Evolutionary conservation across 1,139 yeast genomes (phyloP).

Genomic region (Kodamaea suecica): DNA sequence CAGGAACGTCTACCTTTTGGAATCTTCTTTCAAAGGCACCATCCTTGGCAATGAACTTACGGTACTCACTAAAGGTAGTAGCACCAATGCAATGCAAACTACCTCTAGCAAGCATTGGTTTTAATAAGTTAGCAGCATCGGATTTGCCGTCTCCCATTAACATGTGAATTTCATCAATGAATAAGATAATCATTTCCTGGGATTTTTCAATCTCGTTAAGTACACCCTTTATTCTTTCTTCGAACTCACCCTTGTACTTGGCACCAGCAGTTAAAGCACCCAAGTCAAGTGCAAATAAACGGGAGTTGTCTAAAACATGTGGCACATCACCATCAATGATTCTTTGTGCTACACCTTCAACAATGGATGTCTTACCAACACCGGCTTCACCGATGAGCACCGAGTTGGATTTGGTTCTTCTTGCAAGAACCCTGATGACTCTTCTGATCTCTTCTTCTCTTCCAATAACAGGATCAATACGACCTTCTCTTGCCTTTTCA

Average conservation of each 20-base stretch:
- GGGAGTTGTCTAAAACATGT: slow-evolving; percentile 72
- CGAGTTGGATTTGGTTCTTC: slow-evolving; percentile 95
- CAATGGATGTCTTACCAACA: slow-evolving; percentile 97
- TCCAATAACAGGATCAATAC: slow-evolving; percentile 96
- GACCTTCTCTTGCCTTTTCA: slow-evolving; percentile 89
- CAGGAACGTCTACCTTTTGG: slow-evolving; percentile 94
- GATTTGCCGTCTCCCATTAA: slow-evolving; percentile 95
- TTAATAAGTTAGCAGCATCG: slow-evolving; percentile 94
- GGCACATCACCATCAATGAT: slow-evolving; percentile 96
- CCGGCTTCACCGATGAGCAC: slow-evolving; percentile 98
- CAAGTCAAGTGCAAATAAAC: slow-evolving; percentile 81
- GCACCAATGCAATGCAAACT: slow-evolving; percentile 97
- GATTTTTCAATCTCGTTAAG: slow-evolving; percentile 89
- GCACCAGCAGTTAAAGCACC: slow-evolving; percentile 99
- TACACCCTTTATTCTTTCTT: slow-evolving; percentile 96
- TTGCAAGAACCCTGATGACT: slow-evolving; percentile 87
- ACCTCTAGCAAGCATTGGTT: slow-evolving; percentile 97
- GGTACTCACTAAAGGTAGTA: slow-evolving; percentile 90
- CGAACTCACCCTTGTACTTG: slow-evolving; percentile 97
- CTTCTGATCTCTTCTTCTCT: slow-evolving; percentile 97
- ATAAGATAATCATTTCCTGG: slow-evolving; percentile 77
- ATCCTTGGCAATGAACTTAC: slow-evolving; percentile 89
- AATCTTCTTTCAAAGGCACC: slow-evolving; percentile 99
- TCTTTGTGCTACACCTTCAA: slow-evolving; percentile 98
- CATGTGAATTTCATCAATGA: slow-evolving; percentile 97